Conservation (phyloP, 257 asterid species). For the Lantana camara region DNA sequence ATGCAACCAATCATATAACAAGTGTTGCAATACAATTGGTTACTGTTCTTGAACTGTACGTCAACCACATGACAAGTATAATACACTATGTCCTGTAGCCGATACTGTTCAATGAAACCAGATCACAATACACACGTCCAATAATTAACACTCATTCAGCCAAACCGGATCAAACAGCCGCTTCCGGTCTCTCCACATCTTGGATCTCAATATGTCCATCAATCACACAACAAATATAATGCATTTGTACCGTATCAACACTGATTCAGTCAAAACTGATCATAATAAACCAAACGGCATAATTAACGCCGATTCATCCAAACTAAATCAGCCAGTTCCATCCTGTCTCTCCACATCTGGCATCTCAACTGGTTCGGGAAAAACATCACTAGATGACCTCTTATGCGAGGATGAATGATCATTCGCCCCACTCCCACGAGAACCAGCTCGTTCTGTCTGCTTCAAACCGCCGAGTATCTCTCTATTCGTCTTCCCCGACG, state of each 20-base stretch:
- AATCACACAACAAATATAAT: too few relatives aligned
- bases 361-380: conserved; percentile 56
- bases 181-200: conserved; percentile 47
- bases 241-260: too few relatives aligned
- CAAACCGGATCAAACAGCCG: conserved; percentile 4
- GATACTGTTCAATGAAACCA: too few relatives aligned
- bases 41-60: too few relatives aligned
- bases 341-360: conserved; percentile 49
- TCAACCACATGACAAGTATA: too few relatives aligned
- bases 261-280: too few relatives aligned
- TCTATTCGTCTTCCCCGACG: conserved; percentile 37
- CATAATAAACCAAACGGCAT: too few relatives aligned
- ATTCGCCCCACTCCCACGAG: conserved; percentile 57
- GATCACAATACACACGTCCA: too few relatives aligned
- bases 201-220: conserved; percentile 46
- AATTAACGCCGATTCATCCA: too few relatives aligned
- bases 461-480: conserved; percentile 45
- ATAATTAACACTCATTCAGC: too few relatives aligned
- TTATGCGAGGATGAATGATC: conserved; percentile 58
- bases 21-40: too few relatives aligned
- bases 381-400: conserved; percentile 61
- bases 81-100: not conserved
- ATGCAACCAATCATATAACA: too few relatives aligned
- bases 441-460: conserved; percentile 50
- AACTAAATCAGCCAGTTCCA: conserved; percentile 11